A percentile compares a stretch with the other conserved stretches of the same genome.
These are phyloP conservation scores for Fistulinella prunicolor DNA, from an alignment of 768 basidiomycete genomes.

Conservation along the genomic window DNA sequence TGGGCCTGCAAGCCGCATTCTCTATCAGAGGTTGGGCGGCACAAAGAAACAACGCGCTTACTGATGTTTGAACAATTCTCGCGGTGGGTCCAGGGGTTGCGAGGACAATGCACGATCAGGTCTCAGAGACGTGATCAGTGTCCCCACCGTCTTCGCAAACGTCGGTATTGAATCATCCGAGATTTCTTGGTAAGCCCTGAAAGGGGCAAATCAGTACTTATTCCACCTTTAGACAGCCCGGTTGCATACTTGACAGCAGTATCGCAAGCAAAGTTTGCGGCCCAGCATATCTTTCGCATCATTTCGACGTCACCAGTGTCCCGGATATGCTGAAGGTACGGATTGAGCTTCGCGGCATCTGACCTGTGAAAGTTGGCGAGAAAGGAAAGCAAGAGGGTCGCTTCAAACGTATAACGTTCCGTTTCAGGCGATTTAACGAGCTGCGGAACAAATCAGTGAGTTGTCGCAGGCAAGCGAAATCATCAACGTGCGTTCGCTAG, in stretches of 20 bases:
- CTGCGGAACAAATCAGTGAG: slow-evolving; percentile 31
- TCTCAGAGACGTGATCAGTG: slow-evolving; percentile 49
- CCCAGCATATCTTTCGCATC: slow-evolving; percentile 58
- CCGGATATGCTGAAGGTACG: slow-evolving; percentile 54
- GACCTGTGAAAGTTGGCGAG: slow-evolving; percentile 73
- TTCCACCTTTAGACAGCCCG: not conserved
- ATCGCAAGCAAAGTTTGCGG: slow-evolving; percentile 50
- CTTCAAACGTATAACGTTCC: slow-evolving; percentile 57
- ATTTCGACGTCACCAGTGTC: slow-evolving; percentile 47
- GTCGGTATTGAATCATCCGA: slow-evolving; percentile 52
- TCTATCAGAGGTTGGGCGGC: not conserved
- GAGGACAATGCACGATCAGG: slow-evolving; percentile 53
- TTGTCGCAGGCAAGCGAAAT: not conserved
- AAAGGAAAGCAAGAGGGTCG: slow-evolving; percentile 54
- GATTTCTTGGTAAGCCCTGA: slow-evolving; percentile 56
- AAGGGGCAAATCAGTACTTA: not conserved
- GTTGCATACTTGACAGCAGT: slow-evolving; percentile 47
- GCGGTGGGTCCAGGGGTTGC: slow-evolving; percentile 44
- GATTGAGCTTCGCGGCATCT: slow-evolving; percentile 66
- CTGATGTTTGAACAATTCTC: slow-evolving; percentile 59
- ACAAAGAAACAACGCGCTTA: slow-evolving; percentile 23
- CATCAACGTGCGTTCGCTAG: slow-evolving; percentile 42
- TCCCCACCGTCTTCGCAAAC: slow-evolving; percentile 48
- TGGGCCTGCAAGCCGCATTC: slow-evolving; percentile 46
- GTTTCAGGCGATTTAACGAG: slow-evolving; percentile 55